Conservation (phyloP, 2,329 filamentous ascomycete genomes). For the Penicillium sclerotiorum region DNA sequence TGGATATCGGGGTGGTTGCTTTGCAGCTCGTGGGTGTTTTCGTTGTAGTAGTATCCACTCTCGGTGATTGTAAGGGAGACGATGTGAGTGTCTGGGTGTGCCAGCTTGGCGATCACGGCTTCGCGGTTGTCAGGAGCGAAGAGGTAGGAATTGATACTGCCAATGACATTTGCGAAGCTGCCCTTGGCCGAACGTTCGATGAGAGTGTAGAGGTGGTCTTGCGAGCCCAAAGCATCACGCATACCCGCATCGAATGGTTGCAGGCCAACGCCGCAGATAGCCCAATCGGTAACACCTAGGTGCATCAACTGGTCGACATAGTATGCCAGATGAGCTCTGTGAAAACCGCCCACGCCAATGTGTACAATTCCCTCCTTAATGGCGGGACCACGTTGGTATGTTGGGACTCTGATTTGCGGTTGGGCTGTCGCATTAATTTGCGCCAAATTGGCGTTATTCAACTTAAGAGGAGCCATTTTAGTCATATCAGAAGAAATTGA, state of each 20-base stretch:
- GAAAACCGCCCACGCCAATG: conserved; percentile 59
- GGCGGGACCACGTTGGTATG: conserved; percentile 46
- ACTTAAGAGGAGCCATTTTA: conserved; percentile 41
- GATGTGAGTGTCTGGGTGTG: conserved; percentile 57
- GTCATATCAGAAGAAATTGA: conserved; percentile 5
- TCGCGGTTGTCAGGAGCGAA: conserved; percentile 56
- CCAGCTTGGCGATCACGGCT: conserved; percentile 59
- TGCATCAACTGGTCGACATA: conserved; percentile 55
- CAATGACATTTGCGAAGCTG: conserved; percentile 52
- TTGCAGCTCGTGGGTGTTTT: conserved; percentile 58
- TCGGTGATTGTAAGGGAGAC: conserved; percentile 60
- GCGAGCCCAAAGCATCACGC: conserved; percentile 53
- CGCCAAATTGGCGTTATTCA: conserved; percentile 43
- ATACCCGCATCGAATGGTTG: conserved; percentile 55
- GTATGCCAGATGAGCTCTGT: conserved; percentile 57
- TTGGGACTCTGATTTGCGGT: conserved; percentile 41
- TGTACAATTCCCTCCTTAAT: conserved; percentile 60
- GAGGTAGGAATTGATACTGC: conserved; percentile 57
- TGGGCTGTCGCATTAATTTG: conserved; percentile 36
- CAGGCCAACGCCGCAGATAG: conserved; percentile 57
- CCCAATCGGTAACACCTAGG: conserved; percentile 49
- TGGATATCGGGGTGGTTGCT: conserved; percentile 54
- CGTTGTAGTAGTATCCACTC: conserved; percentile 61
- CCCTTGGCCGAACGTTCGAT: conserved; percentile 58
- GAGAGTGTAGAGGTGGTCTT: conserved; percentile 58